A percentile compares a stretch with the other conserved stretches of the same genome.
Conservation (phyloP, 768 basidiomycete species). For the Lyophyllum shimeji region DNA sequence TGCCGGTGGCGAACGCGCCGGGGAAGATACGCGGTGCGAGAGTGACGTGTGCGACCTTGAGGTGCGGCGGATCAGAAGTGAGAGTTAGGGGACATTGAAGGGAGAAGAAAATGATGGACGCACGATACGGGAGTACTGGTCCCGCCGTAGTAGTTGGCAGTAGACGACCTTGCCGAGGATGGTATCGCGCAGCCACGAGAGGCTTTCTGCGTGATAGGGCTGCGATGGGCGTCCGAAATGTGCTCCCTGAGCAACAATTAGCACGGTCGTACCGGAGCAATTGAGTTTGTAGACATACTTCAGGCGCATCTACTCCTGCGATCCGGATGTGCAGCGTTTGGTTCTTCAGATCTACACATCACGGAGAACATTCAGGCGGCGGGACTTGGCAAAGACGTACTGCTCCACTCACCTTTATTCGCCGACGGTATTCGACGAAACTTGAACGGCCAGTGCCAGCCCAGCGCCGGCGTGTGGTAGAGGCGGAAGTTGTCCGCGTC, state of each 20-base stretch:
- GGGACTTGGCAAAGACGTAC: not conserved
- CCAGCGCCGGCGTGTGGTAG: conserved; percentile 80
- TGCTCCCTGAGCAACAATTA: conserved; percentile 44
- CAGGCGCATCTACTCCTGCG: conserved; percentile 91
- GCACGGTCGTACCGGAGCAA: not conserved
- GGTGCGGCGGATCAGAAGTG: not conserved
- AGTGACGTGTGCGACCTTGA: conserved; percentile 68
- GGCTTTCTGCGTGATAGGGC: conserved; percentile 69
- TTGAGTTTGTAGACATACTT: conserved; percentile 43
- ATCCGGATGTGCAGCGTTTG: conserved; percentile 87
- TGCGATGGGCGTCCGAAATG: conserved; percentile 87
- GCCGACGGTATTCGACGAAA: conserved; percentile 61
- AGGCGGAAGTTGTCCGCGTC: conserved; percentile 88
- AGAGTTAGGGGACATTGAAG: not conserved
- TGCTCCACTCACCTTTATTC: conserved; percentile 48
- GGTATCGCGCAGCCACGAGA: conserved; percentile 64
- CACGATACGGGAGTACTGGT: conserved; percentile 86
- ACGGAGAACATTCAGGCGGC: not conserved
- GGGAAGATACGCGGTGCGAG: conserved; percentile 56
- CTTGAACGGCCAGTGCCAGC: conserved; percentile 74
- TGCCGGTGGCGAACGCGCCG: conserved; percentile 42
- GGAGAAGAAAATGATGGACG: conserved; percentile 24
- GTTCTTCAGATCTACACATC: conserved; percentile 63
- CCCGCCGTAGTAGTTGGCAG: conserved; percentile 71
- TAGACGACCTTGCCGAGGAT: conserved; percentile 61